Conservation (phyloP, 2,329 filamentous ascomycete species). For the Raffaelea albimanens region DNA sequence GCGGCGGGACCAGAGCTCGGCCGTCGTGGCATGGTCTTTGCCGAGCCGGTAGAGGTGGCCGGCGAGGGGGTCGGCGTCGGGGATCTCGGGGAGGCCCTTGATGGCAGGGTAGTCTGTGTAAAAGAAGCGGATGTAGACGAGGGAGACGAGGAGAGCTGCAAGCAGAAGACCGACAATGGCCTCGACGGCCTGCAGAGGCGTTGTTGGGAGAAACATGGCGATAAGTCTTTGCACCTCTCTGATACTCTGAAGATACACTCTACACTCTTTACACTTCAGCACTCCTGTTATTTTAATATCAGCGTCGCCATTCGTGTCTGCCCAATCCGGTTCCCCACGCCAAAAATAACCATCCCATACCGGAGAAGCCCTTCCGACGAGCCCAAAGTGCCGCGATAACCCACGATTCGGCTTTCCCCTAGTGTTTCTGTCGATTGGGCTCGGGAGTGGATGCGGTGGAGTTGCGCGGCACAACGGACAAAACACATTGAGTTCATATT, state of each 20-base stretch:
- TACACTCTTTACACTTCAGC: too few relatives aligned
- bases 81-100: conserved; percentile 2
- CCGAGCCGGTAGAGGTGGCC: conserved; percentile 4
- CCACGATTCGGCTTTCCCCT: background rate
- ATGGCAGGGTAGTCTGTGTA: conserved; percentile 3
- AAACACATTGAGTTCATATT: too few relatives aligned
- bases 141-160: too few relatives aligned
- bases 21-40: conserved; percentile 1
- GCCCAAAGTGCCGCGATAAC: background rate
- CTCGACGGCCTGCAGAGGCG: too few relatives aligned
- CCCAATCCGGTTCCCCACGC: too few relatives aligned
- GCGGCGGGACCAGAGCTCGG: background rate
- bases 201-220: too few relatives aligned
- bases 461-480: too few relatives aligned
- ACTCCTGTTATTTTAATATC: too few relatives aligned
- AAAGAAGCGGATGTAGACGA: background rate
- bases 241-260: too few relatives aligned
- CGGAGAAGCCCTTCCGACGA: background rate
- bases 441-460: background rate
- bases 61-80: background rate
- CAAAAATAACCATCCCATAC: background rate
- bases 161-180: too few relatives aligned
- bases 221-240: too few relatives aligned
- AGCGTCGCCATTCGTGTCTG: too few relatives aligned
- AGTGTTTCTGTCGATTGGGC: background rate